phyloP scores from a whole-genome alignment of 2,329 filamentous ascomycete species.

The Paecilomyces variotii region DNA sequence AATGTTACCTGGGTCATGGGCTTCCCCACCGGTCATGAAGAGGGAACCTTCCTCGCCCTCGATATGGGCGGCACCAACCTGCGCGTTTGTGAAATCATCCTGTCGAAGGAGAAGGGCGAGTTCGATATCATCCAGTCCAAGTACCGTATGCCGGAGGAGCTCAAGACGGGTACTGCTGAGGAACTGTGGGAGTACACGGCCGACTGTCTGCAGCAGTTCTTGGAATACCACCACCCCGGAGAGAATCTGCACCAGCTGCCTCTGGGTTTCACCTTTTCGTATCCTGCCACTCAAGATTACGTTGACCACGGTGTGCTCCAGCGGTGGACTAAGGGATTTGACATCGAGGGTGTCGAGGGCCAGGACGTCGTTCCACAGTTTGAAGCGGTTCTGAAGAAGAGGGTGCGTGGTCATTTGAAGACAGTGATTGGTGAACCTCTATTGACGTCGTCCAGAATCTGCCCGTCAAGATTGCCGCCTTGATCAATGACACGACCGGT shows the following conservation, averaged over 20 bases:
- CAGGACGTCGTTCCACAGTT: conserved; percentile 85
- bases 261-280: conserved; percentile 93
- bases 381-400: conserved; percentile 64
- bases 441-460: conserved; percentile 52
- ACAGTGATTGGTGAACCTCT: background rate
- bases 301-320: conserved; percentile 89
- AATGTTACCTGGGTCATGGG: conserved; percentile 95
- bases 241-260: conserved; percentile 56
- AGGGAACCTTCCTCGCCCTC: conserved; percentile 77
- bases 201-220: conserved; percentile 83
- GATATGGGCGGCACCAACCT: conserved; percentile 97
- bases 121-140: conserved; percentile 95
- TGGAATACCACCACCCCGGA: conserved; percentile 71
- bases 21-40: conserved; percentile 79
- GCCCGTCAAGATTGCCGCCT: conserved; percentile 82
- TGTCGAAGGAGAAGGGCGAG: conserved; percentile 79
- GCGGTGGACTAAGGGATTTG: conserved; percentile 96
- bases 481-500: conserved; percentile 97
- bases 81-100: conserved; percentile 84
- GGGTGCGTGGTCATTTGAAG: conserved; percentile 39
- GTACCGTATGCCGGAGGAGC: conserved; percentile 87
- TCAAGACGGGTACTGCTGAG: conserved; percentile 75
- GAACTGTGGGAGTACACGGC: conserved; percentile 94
- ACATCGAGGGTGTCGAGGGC: conserved; percentile 86
- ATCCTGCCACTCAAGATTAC: conserved; percentile 86